phyloP scores from a whole-genome alignment of 2,329 filamentous ascomycete genomes.

The Chaetomiaceae sp. region DNA sequence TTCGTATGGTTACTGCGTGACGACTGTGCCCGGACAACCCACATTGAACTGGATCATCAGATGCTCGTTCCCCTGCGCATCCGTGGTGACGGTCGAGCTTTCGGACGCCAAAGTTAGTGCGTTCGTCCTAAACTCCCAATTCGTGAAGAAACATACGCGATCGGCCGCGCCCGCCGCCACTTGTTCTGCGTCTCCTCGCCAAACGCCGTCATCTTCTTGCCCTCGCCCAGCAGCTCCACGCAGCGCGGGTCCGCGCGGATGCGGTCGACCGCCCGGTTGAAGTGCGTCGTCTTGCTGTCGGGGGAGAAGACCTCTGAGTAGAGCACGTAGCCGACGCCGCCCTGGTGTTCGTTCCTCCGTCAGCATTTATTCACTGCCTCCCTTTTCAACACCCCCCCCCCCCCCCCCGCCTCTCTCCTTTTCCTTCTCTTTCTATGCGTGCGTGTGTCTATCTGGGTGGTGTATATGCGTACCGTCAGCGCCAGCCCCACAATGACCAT shows the following conservation, averaged over 20 bases:
- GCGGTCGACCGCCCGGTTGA: conserved; percentile 78
- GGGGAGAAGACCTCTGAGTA: conserved; percentile 80
- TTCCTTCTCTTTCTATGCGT: no score
- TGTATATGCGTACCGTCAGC: conserved; percentile 57
- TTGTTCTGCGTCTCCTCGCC: conserved; percentile 78
- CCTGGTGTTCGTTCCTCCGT: conserved; percentile 39
- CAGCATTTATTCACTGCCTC: no score
- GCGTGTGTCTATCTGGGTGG: neutral
- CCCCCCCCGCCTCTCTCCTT: no score
- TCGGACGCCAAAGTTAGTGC: conserved; percentile 16
- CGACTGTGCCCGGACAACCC: no score
- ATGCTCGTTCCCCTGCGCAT: conserved; percentile 72
- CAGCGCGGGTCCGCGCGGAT: conserved; percentile 70
- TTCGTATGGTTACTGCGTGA: neutral
- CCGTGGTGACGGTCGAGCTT: conserved; percentile 63
- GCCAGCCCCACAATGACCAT: conserved; percentile 69
- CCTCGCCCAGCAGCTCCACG: conserved; percentile 67
- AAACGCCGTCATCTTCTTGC: conserved; percentile 70
- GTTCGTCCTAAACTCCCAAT: neutral
- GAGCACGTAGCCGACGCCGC: conserved; percentile 71
- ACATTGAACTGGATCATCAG: conserved; percentile 81
- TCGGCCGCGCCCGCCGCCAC: conserved; percentile 65
- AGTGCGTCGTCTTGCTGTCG: conserved; percentile 80
- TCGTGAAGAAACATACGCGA: conserved; percentile 44
- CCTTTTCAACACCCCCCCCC: no score